Evolutionary conservation across 108 stramenopile species (phyloP).

Genomic region (Skeletonema costatum): DNA sequence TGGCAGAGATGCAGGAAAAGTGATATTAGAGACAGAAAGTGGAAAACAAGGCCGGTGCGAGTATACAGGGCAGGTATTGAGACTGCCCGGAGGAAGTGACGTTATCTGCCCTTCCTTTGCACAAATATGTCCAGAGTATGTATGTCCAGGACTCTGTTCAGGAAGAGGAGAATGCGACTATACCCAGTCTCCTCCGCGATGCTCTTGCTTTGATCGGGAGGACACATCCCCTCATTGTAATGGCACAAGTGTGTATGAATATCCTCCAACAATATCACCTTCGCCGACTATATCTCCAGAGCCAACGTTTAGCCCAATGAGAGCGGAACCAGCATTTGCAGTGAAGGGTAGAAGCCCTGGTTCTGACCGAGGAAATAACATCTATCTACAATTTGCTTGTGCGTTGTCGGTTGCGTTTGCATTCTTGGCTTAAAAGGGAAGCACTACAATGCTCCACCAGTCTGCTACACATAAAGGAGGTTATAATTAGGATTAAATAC

Average conservation of each 20-base stretch:
- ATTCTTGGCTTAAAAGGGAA: background rate
- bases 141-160: slow-evolving; percentile 45
- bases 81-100: slow-evolving; percentile 25
- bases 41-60: slow-evolving; percentile 28
- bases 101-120: slow-evolving; percentile 42
- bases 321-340: background rate
- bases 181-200: slow-evolving; percentile 36
- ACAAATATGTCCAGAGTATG: slow-evolving; percentile 38
- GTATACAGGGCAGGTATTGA: slow-evolving; percentile 33
- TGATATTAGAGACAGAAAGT: slow-evolving; percentile 12
- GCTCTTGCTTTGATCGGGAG: slow-evolving; percentile 43
- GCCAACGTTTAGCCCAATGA: slow-evolving; percentile 15
- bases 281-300: slow-evolving; percentile 41
- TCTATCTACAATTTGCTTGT: background rate
- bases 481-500: background rate
- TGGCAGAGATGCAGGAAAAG: slow-evolving; percentile 18
- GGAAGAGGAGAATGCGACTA: slow-evolving; percentile 48
- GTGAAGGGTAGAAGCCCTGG: background rate
- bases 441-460: background rate
- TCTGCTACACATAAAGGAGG: background rate
- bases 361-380: background rate
- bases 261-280: slow-evolving; percentile 45
- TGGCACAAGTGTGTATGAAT: slow-evolving; percentile 14
- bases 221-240: slow-evolving; percentile 33
- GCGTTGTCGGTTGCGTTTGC: background rate